A percentile compares a stretch with the other conserved stretches of the same genome.
Evolutionary conservation across 768 basidiomycete genomes (phyloP).

Genomic region (Rhodotorula paludigena): DNA sequence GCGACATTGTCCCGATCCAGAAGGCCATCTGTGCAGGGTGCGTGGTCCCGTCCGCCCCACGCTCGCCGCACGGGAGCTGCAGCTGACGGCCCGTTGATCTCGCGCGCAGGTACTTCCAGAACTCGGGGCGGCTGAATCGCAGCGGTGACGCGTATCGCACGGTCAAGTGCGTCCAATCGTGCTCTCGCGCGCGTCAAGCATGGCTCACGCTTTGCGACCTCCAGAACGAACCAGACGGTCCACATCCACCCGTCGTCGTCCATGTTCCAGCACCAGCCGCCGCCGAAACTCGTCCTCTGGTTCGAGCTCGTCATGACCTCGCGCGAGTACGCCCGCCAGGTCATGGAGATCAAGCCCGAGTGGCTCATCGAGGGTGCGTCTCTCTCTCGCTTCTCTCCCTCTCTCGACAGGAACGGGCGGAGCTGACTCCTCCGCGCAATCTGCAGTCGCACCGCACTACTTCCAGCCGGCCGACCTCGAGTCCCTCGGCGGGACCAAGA

Average conservation of each 20-base stretch:
- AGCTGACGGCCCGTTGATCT: not conserved
- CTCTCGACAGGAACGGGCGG: not conserved
- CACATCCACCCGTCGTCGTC: constrained; percentile 95
- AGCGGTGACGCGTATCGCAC: constrained; percentile 96
- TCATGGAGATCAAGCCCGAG: constrained; percentile 95
- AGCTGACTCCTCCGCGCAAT: not conserved
- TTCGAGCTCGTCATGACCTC: constrained; percentile 97
- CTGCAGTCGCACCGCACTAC: constrained; percentile 88
- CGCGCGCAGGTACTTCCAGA: constrained; percentile 33
- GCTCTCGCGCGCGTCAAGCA: no score
- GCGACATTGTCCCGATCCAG: constrained; percentile 86
- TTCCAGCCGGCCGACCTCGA: constrained; percentile 62
- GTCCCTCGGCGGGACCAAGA: constrained; percentile 30
- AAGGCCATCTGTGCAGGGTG: constrained; percentile 81
- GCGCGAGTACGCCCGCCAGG: constrained; percentile 94
- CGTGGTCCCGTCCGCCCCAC: not conserved
- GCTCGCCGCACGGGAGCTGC: not conserved
- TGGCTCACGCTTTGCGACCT: no score
- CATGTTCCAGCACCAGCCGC: constrained; percentile 91
- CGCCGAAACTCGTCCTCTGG: constrained; percentile 80
- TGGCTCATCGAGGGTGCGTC: constrained; percentile 84
- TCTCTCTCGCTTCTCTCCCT: constrained; percentile 1
- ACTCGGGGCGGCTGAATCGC: constrained; percentile 82
- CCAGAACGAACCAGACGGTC: constrained; percentile 68
- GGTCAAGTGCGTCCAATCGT: constrained; percentile 52